phyloP scores from a whole-genome alignment of 306 rosid species.

The Rosa chinensis region DNA sequence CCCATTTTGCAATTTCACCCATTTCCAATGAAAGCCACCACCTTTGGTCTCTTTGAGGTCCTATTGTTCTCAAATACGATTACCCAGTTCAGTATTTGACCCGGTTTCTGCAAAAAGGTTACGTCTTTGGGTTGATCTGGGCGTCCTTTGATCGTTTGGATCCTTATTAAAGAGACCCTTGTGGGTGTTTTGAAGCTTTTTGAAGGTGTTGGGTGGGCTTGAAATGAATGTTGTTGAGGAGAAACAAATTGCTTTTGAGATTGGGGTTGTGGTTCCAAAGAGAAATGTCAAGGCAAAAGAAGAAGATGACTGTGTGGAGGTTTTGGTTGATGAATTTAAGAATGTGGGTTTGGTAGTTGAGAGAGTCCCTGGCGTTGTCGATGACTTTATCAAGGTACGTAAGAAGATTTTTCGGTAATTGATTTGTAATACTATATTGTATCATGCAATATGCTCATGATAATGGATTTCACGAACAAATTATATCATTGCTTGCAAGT shows the following conservation, averaged over 20 bases:
- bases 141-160: slow-evolving; percentile 2
- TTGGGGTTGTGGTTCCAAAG: slow-evolving; percentile 83
- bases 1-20: slow-evolving; percentile 14
- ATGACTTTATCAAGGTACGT: slow-evolving; percentile 82
- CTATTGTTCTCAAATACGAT: background rate
- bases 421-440: background rate
- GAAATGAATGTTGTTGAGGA: slow-evolving; percentile 50
- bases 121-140: slow-evolving; percentile 20
- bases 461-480: background rate
- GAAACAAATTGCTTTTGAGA: slow-evolving; percentile 61
- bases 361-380: slow-evolving; percentile 76
- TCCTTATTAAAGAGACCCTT: background rate
- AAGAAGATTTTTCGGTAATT: background rate
- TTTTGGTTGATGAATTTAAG: slow-evolving; percentile 58
- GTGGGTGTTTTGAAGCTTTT: background rate
- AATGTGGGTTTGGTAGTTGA: slow-evolving; percentile 69
- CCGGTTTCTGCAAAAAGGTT: slow-evolving; percentile 20
- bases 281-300: slow-evolving; percentile 41
- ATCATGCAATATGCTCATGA: background rate
- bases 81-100: slow-evolving; percentile 14
- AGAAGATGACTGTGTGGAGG: slow-evolving; percentile 46
- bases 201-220: slow-evolving; percentile 14
- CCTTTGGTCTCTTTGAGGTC: slow-evolving; percentile 5
- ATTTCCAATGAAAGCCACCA: background rate
- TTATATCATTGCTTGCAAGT: background rate